Evolutionary conservation across 768 basidiomycete genomes (phyloP).

Genomic region (Trametes coccinea): DNA sequence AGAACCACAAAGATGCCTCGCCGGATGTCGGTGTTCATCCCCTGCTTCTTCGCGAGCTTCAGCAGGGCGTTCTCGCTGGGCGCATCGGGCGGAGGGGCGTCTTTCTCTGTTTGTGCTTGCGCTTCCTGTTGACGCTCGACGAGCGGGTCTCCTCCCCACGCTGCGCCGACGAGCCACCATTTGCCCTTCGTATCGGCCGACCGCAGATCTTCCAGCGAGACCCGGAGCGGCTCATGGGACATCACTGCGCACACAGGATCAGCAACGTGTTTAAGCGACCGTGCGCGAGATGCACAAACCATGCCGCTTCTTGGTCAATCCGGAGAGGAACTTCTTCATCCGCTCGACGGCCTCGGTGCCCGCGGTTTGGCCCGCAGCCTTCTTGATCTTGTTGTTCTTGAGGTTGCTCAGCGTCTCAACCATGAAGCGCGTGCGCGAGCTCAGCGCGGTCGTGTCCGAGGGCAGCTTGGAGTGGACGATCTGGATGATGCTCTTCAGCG

Average conservation of each 20-base stretch:
- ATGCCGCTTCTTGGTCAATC: slow-evolving; percentile 75
- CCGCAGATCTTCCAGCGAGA: slow-evolving; percentile 83
- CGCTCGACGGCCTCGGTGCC: slow-evolving; percentile 76
- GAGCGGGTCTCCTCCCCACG: slow-evolving; percentile 92
- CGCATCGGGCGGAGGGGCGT: slow-evolving; percentile 32
- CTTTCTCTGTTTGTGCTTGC: slow-evolving; percentile 25
- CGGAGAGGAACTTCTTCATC: slow-evolving; percentile 85
- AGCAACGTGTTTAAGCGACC: not conserved
- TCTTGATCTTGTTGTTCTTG: slow-evolving; percentile 86
- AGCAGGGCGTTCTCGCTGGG: slow-evolving; percentile 47
- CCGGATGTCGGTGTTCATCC: slow-evolving; percentile 98
- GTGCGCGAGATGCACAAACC: slow-evolving; percentile 38
- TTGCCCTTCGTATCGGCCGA: slow-evolving; percentile 86
- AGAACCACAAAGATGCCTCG: slow-evolving; percentile 89
- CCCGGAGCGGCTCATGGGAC: slow-evolving; percentile 82
- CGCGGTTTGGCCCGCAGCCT: slow-evolving; percentile 63
- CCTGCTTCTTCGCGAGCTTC: slow-evolving; percentile 88
- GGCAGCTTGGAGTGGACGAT: slow-evolving; percentile 75
- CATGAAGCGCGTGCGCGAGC: slow-evolving; percentile 94
- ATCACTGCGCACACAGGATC: slow-evolving; percentile 52
- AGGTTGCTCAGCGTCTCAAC: slow-evolving; percentile 89
- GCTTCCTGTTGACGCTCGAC: slow-evolving; percentile 59
- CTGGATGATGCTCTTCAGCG: slow-evolving; percentile 87
- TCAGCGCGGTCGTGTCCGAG: slow-evolving; percentile 50
- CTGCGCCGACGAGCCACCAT: slow-evolving; percentile 99